Evolutionary conservation across 2,329 filamentous ascomycete genomes (phyloP).

Genomic region (Orbilia oligospora): DNA sequence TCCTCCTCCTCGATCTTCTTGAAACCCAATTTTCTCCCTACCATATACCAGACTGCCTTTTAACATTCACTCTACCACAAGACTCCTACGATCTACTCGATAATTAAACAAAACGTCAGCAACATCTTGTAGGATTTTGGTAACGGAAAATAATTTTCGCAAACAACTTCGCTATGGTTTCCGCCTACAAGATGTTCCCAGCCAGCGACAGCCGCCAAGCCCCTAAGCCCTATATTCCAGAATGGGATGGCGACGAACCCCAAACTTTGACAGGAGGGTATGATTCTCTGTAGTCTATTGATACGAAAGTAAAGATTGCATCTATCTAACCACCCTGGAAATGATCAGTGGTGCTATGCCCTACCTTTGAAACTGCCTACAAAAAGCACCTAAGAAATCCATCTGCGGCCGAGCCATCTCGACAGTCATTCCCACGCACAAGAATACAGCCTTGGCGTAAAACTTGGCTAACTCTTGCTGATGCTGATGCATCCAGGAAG

Average conservation of each 20-base stretch:
- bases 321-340: neutral
- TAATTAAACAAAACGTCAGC: neutral
- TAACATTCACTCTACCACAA: neutral
- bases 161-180: slow-evolving; percentile 23
- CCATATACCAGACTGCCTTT: no score
- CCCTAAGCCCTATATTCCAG: slow-evolving; percentile 58
- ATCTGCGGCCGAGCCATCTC: neutral
- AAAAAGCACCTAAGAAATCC: neutral
- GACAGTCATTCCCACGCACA: neutral
- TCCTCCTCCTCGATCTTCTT: slow-evolving; percentile 1
- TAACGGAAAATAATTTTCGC: neutral
- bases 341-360: slow-evolving; percentile 53
- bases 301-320: neutral
- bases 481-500: neutral
- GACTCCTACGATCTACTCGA: neutral
- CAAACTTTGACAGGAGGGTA: slow-evolving; percentile 54
- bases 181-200: slow-evolving; percentile 10
- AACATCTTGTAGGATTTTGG: no score
- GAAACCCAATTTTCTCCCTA: neutral
- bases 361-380: slow-evolving; percentile 31
- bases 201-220: slow-evolving; percentile 41
- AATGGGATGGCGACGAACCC: slow-evolving; percentile 59
- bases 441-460: neutral
- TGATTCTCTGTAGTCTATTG: slow-evolving; percentile 14
- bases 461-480: neutral